A percentile compares a stretch with the other conserved stretches of the same genome.
These are phyloP conservation scores for Xylariales sp. DNA, from an alignment of 2,329 filamentous ascomycete genomes.

Conservation along the genomic window DNA sequence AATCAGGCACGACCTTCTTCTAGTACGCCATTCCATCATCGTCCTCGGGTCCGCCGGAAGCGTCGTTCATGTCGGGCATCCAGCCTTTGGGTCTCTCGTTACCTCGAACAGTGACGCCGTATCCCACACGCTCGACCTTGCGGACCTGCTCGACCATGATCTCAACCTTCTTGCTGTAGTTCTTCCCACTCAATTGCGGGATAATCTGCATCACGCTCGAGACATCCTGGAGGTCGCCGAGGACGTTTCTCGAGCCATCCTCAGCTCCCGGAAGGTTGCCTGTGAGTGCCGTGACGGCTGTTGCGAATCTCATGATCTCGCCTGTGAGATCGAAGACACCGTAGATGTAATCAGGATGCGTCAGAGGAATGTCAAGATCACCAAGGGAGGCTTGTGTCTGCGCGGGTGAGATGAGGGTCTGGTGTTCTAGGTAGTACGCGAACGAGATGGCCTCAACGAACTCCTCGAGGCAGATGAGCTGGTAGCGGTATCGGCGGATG, in stretches of 20 bases:
- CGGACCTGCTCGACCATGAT: slow-evolving; percentile 84
- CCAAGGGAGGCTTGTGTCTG: slow-evolving; percentile 50
- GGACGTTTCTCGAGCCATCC: slow-evolving; percentile 51
- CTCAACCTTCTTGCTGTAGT: slow-evolving; percentile 72
- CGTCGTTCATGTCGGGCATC: slow-evolving; percentile 10
- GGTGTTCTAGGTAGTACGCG: slow-evolving; percentile 76
- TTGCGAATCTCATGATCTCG: slow-evolving; percentile 95
- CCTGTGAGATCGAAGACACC: slow-evolving; percentile 92
- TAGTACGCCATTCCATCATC: slow-evolving; percentile 3
- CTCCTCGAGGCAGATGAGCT: slow-evolving; percentile 86
- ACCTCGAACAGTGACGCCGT: slow-evolving; percentile 74
- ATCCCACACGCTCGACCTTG: slow-evolving; percentile 89
- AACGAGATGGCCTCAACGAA: slow-evolving; percentile 91
- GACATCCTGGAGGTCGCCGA: slow-evolving; percentile 76
- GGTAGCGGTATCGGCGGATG: slow-evolving; percentile 79
- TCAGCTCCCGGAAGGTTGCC: slow-evolving; percentile 39
- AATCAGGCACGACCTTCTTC: not conserved
- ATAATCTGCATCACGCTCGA: slow-evolving; percentile 73
- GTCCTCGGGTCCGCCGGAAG: not conserved
- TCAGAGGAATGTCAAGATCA: slow-evolving; percentile 54
- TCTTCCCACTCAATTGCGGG: slow-evolving; percentile 50
- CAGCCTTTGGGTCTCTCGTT: slow-evolving; percentile 34
- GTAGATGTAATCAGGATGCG: slow-evolving; percentile 80
- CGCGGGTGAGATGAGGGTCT: slow-evolving; percentile 65
- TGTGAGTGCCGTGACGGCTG: slow-evolving; percentile 76